Evolutionary conservation across 306 rosid species (phyloP), one percentile per base, ranked within the genome.

Genomic region (Hippophae rhamnoides): DNA sequence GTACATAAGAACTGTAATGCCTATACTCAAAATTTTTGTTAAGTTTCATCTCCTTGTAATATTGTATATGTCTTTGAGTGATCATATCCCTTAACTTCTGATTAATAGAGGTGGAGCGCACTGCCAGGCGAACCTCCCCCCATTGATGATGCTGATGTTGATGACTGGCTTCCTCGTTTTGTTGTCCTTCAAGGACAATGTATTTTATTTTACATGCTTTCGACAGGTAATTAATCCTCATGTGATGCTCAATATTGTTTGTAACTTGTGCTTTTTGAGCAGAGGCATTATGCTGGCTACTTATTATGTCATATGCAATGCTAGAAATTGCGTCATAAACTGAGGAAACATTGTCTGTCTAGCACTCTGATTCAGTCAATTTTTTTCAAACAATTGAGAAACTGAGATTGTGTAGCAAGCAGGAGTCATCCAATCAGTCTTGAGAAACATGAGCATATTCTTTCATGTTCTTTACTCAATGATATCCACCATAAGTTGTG

Each of bases 141-240:
- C 5, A 65, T 87, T 49, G 96, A 92, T 74, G 96, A 87, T 55
- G 60, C 68, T 23, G 92, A 87, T 0, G 65, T 87, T 62, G 92
- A 90, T 69, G 96, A 87, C 62, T 87, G 96, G 98, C 82, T 85
- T 72, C 95, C 96, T 14, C 98, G 98, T 61, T 90, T 90, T 61
- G 65, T 76, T 60, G 92, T 90, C 73, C 83, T 90, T 47, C 92
- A 87, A 9, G 95, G 98, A 18, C 61, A 64, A 11, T 87, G 96
- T 56, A 61, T 90, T 52, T 90, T 66, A 80, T 72, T 87, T 69
- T 90, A 81, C 76, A 69, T 87, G 63, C 51, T 72, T 18, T 84
- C 81, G 26, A 84, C 97, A 62, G 97, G 95, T 89, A 81, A 56
- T 49, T 56, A 54, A 55, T 11, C 53, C 7, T 49, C 8, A 13